These are phyloP conservation scores for Magnaporthiopsis rhizophila DNA, from an alignment of 2,329 filamentous ascomycete species.

Conservation along the genomic window DNA sequence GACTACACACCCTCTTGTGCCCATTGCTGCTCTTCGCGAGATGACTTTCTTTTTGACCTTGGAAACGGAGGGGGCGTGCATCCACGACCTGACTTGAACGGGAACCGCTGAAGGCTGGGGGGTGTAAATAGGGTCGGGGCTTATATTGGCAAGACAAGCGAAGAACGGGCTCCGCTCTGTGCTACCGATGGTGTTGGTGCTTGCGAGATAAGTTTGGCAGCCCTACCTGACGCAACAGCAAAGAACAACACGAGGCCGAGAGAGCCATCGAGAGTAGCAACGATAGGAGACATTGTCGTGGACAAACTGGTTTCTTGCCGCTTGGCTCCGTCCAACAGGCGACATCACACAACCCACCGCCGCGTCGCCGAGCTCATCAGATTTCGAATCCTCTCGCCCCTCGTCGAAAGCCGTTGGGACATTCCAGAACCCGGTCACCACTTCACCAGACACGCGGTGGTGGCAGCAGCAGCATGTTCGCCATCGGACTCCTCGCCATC, in stretches of 20 bases:
- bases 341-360: neutral
- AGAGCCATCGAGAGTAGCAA: neutral
- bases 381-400: neutral
- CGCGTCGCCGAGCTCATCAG: neutral
- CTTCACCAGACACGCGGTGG: neutral
- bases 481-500: constrained; percentile 42
- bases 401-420: neutral
- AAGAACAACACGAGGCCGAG: neutral
- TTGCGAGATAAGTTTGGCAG: neutral
- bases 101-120: neutral
- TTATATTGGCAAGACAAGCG: constrained; percentile 4
- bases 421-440: neutral
- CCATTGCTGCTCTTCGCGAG: neutral
- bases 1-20: neutral
- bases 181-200: neutral
- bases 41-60: neutral
- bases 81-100: neutral
- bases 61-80: neutral
- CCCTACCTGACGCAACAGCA: neutral
- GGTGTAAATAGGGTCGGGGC: neutral
- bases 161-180: neutral
- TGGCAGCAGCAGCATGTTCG: constrained; percentile 27
- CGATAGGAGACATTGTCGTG: neutral
- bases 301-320: neutral
- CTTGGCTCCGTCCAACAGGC: neutral